Evolutionary conservation across 1,284 basidiomycete genomes (phyloP).

Genomic region (Leccinum fallax): DNA sequence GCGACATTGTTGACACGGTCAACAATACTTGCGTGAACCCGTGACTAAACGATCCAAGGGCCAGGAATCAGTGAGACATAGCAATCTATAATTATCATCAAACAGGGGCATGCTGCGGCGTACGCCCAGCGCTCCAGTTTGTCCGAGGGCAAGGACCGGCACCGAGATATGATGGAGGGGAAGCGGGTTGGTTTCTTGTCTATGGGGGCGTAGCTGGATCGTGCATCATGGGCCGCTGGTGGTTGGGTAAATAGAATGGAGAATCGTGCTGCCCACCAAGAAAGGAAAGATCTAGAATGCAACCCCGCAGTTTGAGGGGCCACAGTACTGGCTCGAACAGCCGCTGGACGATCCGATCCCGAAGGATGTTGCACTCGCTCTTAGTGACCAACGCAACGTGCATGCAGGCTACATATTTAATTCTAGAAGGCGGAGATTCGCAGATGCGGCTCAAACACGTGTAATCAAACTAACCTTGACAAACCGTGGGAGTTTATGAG

Average conservation of each 20-base stretch:
- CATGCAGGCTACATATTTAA: slow-evolving; percentile 3
- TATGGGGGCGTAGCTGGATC: slow-evolving; percentile 6
- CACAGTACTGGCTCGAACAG: background rate
- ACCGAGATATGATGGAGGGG: slow-evolving; percentile 27
- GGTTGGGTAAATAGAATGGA: slow-evolving; percentile 23
- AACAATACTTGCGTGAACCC: slow-evolving; percentile 6
- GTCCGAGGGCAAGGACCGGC: slow-evolving; percentile 22
- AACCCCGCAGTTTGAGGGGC: slow-evolving; percentile 37
- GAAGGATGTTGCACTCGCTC: slow-evolving; percentile 11
- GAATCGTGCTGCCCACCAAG: slow-evolving; percentile 11
- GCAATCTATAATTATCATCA: slow-evolving; percentile 9
- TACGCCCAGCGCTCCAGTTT: slow-evolving; percentile 8
- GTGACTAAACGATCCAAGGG: slow-evolving; percentile 13
- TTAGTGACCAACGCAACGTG: background rate
- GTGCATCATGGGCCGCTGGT: slow-evolving; percentile 14
- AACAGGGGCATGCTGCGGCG: slow-evolving; percentile 19
- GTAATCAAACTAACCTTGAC: slow-evolving; percentile 17
- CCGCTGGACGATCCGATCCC: slow-evolving; percentile 30
- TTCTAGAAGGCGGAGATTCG: slow-evolving; percentile 32
- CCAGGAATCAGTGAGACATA: slow-evolving; percentile 21
- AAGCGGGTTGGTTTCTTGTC: slow-evolving; percentile 5
- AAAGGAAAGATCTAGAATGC: slow-evolving; percentile 18
- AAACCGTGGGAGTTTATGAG: slow-evolving; percentile 24
- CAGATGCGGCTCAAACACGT: slow-evolving; percentile 28
- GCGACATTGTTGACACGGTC: slow-evolving; percentile 12